Conservation (phyloP, 768 basidiomycete species). For the Suillus clintonianus region DNA sequence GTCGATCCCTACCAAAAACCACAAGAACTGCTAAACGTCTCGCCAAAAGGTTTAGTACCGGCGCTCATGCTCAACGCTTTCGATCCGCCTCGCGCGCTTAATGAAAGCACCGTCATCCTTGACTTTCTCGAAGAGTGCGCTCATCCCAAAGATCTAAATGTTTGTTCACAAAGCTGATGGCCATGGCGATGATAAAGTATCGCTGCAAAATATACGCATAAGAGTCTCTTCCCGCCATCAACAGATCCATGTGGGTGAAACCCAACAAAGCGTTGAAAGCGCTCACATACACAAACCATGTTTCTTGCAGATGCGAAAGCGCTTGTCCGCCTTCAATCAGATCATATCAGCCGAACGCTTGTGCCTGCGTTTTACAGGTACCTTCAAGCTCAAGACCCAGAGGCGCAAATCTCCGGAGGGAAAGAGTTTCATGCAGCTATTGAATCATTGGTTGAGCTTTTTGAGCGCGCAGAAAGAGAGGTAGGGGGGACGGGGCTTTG, state of each 20-base stretch:
- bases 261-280: not conserved
- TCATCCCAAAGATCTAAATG: not conserved
- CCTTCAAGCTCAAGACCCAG: slow-evolving; percentile 65
- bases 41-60: slow-evolving; percentile 82
- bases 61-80: slow-evolving; percentile 57
- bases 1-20: slow-evolving; percentile 86
- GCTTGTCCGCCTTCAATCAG: slow-evolving; percentile 65
- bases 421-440: slow-evolving; percentile 58
- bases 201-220: slow-evolving; percentile 47
- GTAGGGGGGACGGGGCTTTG: slow-evolving; percentile 58
- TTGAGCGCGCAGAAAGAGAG: slow-evolving; percentile 58
- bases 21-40: slow-evolving; percentile 73
- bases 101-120: slow-evolving; percentile 80
- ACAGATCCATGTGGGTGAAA: slow-evolving; percentile 57
- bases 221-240: slow-evolving; percentile 56
- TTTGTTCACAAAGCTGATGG: not conserved
- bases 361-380: slow-evolving; percentile 76
- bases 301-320: slow-evolving; percentile 58
- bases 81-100: slow-evolving; percentile 59
- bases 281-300: not conserved
- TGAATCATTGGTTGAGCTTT: slow-evolving; percentile 49
- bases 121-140: slow-evolving; percentile 79
- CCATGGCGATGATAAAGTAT: slow-evolving; percentile 36
- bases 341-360: slow-evolving; percentile 63
- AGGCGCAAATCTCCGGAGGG: slow-evolving; percentile 50